Conservation (phyloP, 1,284 basidiomycete species). For the Cronartium quercuum region DNA sequence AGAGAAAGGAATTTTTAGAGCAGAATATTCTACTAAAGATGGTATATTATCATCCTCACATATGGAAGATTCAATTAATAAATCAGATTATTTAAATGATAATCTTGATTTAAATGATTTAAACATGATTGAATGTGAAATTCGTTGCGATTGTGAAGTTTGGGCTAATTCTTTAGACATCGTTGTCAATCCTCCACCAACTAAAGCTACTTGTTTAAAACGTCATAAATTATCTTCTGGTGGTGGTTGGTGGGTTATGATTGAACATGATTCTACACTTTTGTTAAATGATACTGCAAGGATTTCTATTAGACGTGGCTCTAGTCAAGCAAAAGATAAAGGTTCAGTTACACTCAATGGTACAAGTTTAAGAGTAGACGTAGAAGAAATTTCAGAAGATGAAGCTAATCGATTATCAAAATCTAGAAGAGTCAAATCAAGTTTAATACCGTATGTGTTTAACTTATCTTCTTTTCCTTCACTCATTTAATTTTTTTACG, state of each 20-base stretch:
- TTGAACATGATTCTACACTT: conserved; percentile 75
- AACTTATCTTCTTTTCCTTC: background rate
- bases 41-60: conserved; percentile 33
- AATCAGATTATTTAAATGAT: conserved; percentile 10
- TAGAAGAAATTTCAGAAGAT: conserved; percentile 80
- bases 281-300: conserved; percentile 69
- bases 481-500: background rate
- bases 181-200: conserved; percentile 88
- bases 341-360: conserved; percentile 90
- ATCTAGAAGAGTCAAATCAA: conserved; percentile 78
- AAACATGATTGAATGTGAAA: conserved; percentile 77
- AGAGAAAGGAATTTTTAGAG: conserved; percentile 70
- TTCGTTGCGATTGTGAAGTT: conserved; percentile 85
- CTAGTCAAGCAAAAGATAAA: conserved; percentile 54
- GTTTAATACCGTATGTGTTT: conserved; percentile 68
- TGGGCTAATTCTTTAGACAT: conserved; percentile 85
- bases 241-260: conserved; percentile 91
- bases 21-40: conserved; percentile 62
- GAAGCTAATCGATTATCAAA: conserved; percentile 76
- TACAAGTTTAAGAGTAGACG: conserved; percentile 73
- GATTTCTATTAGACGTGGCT: conserved; percentile 63
- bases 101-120: conserved; percentile 19
- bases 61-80: conserved; percentile 41
- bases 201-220: conserved; percentile 71
- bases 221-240: conserved; percentile 84